Conservation (phyloP, 768 basidiomycete genomes). For the Hygrocybe punicea region DNA sequence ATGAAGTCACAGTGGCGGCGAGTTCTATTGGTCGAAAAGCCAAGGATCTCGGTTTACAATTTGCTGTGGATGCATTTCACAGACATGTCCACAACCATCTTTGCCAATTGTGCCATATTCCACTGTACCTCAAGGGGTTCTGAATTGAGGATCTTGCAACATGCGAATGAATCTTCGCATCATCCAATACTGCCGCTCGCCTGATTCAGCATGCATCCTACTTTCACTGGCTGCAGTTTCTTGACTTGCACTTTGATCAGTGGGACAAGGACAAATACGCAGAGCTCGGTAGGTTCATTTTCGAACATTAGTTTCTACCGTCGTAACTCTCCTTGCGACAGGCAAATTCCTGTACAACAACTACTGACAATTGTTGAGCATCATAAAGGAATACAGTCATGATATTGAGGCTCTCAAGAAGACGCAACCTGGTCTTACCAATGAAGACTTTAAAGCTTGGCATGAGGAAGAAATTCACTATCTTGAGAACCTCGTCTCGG, state of each 20-base stretch:
- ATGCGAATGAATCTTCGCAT: conserved; percentile 16
- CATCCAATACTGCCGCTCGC: conserved; percentile 19
- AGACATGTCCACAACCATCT: conserved; percentile 28
- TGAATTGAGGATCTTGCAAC: conserved; percentile 26
- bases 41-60: conserved; percentile 7
- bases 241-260: conserved; percentile 13
- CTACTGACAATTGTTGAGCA: conserved; percentile 26
- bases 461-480: conserved; percentile 19
- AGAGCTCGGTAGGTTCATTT: conserved; percentile 17
- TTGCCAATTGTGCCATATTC: conserved; percentile 24
- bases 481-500: conserved; percentile 9
- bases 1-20: conserved; percentile 21
- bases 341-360: conserved; percentile 24
- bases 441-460: conserved; percentile 16
- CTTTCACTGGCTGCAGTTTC: conserved; percentile 23
- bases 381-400: no score
- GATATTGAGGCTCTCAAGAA: no score
- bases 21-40: conserved; percentile 19
- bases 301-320: not conserved
- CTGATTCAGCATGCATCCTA: conserved; percentile 11
- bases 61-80: conserved; percentile 24
- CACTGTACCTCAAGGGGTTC: conserved; percentile 18
- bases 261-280: conserved; percentile 23
- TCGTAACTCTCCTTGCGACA: not conserved
- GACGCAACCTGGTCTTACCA: not conserved